Evolutionary conservation across 169 alveolate species (phyloP), one percentile per base, ranked within the genome.

Genomic region (Cryptosporidium ryanae): DNA sequence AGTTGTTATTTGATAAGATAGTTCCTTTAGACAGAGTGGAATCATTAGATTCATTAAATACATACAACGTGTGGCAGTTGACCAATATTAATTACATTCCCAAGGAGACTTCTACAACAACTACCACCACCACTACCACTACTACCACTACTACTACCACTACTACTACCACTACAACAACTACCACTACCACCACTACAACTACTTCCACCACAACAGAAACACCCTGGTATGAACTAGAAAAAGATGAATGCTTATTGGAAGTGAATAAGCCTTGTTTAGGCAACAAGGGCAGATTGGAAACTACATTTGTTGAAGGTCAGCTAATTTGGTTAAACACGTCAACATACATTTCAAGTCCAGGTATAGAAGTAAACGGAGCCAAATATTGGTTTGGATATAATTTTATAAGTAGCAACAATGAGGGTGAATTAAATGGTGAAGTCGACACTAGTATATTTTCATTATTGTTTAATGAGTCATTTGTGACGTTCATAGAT

Each of bases 131-230:
- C 8, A 38, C 46, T 0, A 38, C 46, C 46, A 38, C 46, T 6
- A 38, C 44, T 2, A n/a, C 38, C 5, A 31, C 34, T 0, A 29
- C 21, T 31, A 29, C 76, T 17, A 76, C 87, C 7, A 4, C 87
- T 1, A 76, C 71, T 0, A 54, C 65, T 2, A 49, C 44, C 2
- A 18, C 83, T 5, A 68, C 83, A 0, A 68, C 83, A 0, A 68
- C 83, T 0, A 52, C 83, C 32, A 68, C 83, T 0, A 68, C 83
- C 0, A 68, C 83, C 8, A 23, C 83, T 48, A 68, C 83, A 3
- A 68, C 83, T 1, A 68, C 83, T 0, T 50, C 83, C 0, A 68
- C 83, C 38, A 52, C 83, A 2, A 68, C 83, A 17, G 59, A 68
- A 49, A 55, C 17, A 3, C 83, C 83, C 10, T 68, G 83, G 83